Conservation (phyloP, 2,329 filamentous ascomycete species). For the Xylariaceae sp. region DNA sequence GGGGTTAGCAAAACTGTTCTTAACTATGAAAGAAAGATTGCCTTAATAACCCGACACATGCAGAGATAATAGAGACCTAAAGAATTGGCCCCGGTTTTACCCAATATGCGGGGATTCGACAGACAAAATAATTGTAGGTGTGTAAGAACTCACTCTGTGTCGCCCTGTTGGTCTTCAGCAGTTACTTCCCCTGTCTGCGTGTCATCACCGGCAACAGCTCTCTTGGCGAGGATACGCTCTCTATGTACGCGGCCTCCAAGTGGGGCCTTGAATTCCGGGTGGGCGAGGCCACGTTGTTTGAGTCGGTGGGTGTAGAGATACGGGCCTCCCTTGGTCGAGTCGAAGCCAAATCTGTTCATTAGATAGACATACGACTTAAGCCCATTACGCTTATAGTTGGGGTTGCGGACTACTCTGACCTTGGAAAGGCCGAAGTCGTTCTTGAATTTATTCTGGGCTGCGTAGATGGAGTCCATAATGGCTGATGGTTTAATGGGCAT, state of each 20-base stretch:
- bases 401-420: conserved; percentile 60
- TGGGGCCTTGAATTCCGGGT: conserved; percentile 46
- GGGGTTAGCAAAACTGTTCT: conserved; percentile 1
- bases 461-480: conserved; percentile 22
- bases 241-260: conserved; percentile 56
- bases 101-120: neutral
- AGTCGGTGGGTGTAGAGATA: conserved; percentile 59
- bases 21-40: no score
- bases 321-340: conserved; percentile 66
- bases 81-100: no score
- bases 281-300: conserved; percentile 54
- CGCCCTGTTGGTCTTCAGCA: conserved; percentile 70
- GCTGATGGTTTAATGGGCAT: conserved; percentile 18
- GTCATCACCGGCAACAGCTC: conserved; percentile 43
- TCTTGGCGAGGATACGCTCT: conserved; percentile 54
- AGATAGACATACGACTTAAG: conserved; percentile 67
- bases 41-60: no score
- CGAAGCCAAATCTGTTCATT: conserved; percentile 67
- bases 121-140: neutral
- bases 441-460: no score
- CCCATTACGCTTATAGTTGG: conserved; percentile 63
- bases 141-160: conserved; percentile 50
- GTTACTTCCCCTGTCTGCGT: conserved; percentile 53
- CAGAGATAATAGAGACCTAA: no score
- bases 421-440: conserved; percentile 51